Evolutionary conservation across 176 grass and related monocot genomes (phyloP), one percentile per base, ranked within the genome.

Genomic region (Oropetium thomaeum): DNA sequence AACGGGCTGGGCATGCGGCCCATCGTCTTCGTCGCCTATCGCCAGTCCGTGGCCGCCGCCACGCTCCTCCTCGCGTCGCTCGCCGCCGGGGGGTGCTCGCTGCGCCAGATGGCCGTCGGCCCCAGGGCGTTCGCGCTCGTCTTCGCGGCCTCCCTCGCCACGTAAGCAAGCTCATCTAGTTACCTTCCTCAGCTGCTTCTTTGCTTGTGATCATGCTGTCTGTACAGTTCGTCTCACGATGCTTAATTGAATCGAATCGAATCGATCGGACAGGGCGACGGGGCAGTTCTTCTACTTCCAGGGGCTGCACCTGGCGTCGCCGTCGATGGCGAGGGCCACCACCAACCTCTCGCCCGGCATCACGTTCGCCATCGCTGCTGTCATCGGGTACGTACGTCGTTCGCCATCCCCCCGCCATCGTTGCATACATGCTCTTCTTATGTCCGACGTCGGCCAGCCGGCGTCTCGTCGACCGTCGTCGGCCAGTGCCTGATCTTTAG

Each of bases 21-120:
- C 80, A 87, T 87, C 61, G 75, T 84, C 65, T 87, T 87, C 58
- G 70, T 90, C 63, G 84, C 84, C 38, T 87, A 90, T 52, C 80
- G 88, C 63, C 84, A 90, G 79, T 80, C 65, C 63, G 76, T 90
- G 54, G 84, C 75, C 38, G 44, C 87, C 52, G 73, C 62, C 62
- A 64, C 71, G 37, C 80, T 90, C 12, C 65, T 87, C 63, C 62
- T 87, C 63, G 79, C 51, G 6, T 81, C 84, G 5, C 30, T 90
- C 33, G 79, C 60, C 65, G 19, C 83, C 14, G 61, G 79, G 44
- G 79, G 83, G 0, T 62, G 66, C 72, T 66, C 67, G 38, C 87
- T 90, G 39, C 79, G 62, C 13, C 73, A 1, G 5, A 82, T 87
- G 73, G 73, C 73, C 27, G 75, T 89, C 55, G 81, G 76, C 15